phyloP scores from a whole-genome alignment of 495 filamentous ascomycete species.

The Aspergillus heteromorphus region DNA sequence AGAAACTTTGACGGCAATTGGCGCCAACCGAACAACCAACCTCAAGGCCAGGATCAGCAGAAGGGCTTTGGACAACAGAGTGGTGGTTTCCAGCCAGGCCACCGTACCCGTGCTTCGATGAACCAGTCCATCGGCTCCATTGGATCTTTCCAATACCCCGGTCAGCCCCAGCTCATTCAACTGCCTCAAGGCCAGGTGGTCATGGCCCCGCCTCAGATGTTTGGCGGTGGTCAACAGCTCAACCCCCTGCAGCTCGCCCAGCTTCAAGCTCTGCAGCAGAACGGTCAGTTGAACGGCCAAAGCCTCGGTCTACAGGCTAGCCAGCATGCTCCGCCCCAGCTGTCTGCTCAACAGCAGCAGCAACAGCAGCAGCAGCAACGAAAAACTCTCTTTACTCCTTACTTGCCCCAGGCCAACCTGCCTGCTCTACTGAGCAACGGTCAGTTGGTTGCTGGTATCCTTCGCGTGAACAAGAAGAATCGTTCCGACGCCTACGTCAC shows the following conservation, averaged over 20 bases:
- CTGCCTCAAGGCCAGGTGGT: slow-evolving; percentile 78
- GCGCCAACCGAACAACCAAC: slow-evolving; percentile 77
- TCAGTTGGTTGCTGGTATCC: slow-evolving; percentile 90
- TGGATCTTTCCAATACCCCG: slow-evolving; percentile 83
- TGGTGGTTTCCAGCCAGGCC: slow-evolving; percentile 79
- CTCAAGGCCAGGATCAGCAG: slow-evolving; percentile 48
- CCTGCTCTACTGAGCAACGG: slow-evolving; percentile 88
- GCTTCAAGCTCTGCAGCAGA: slow-evolving; percentile 80
- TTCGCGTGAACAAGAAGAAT: slow-evolving; percentile 99
- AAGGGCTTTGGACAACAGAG: slow-evolving; percentile 60
- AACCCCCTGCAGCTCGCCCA: slow-evolving; percentile 87
- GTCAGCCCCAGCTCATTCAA: slow-evolving; percentile 88
- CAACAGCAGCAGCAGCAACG: slow-evolving; percentile 87
- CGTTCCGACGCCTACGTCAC: slow-evolving; percentile 97
- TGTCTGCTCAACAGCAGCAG: slow-evolving; percentile 52
- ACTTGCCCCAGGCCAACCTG: slow-evolving; percentile 90
- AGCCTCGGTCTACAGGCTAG: slow-evolving; percentile 63
- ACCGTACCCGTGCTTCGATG: slow-evolving; percentile 79
- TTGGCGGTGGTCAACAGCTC: slow-evolving; percentile 72
- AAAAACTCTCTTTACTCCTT: slow-evolving; percentile 97
- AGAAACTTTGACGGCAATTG: slow-evolving; percentile 97
- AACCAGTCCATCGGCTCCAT: slow-evolving; percentile 81
- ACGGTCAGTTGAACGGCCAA: slow-evolving; percentile 76
- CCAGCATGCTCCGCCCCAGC: slow-evolving; percentile 67
- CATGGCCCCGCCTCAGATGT: slow-evolving; percentile 66